Conservation (phyloP, 192 early-diverging fungal genomes). For the Pilobolus umbonatus region DNA sequence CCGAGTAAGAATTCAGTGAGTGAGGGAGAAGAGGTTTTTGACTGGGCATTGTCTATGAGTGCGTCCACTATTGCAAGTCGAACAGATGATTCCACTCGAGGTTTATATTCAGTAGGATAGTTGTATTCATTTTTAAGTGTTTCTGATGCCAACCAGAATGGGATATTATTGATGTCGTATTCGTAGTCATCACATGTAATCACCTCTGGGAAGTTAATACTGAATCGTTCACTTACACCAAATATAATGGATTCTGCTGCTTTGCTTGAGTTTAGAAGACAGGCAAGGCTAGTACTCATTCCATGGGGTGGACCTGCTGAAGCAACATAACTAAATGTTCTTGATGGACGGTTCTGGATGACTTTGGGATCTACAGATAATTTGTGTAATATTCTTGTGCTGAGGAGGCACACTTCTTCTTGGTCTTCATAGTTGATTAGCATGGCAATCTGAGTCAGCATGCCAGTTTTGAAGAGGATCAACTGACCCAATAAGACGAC, state of each 20-base stretch:
- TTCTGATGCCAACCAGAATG: constrained; percentile 27
- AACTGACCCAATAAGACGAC: constrained; percentile 77
- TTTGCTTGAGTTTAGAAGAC: constrained; percentile 56
- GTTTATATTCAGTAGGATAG: constrained; percentile 15
- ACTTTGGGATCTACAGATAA: constrained; percentile 68
- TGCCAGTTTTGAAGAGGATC: constrained; percentile 59
- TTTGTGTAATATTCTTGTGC: constrained; percentile 68
- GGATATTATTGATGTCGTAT: constrained; percentile 32
- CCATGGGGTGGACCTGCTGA: constrained; percentile 19
- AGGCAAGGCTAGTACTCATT: constrained; percentile 68
- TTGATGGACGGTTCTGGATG: constrained; percentile 27
- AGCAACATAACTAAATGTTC: constrained; percentile 24
- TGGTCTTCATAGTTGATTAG: constrained; percentile 62
- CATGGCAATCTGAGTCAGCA: constrained; percentile 68
- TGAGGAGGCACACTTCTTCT: constrained; percentile 70
- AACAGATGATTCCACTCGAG: constrained; percentile 38
- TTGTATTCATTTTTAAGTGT: constrained; percentile 11
- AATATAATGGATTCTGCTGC: constrained; percentile 67
- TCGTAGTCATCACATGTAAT: constrained; percentile 23
- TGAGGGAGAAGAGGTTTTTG: constrained; percentile 55
- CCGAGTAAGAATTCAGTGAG: constrained; percentile 90
- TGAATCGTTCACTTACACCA: constrained; percentile 76
- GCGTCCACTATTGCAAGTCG: constrained; percentile 82
- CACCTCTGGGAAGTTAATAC: constrained; percentile 48
- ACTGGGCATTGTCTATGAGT: constrained; percentile 69